Conservation (phyloP, 1,284 basidiomycete species). For the Tilletia indica region DNA sequence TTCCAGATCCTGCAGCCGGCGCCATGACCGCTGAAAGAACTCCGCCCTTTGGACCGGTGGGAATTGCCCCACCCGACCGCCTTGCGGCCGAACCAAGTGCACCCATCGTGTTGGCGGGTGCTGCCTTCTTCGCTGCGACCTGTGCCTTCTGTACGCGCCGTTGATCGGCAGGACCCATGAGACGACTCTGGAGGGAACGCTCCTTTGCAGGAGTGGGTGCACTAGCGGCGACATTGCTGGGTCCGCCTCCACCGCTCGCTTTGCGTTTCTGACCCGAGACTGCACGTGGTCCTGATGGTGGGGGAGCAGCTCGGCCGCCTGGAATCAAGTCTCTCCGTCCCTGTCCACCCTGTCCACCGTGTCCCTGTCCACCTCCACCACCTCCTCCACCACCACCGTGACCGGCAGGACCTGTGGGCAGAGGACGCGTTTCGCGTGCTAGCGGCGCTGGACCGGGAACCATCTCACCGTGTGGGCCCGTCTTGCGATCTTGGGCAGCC, state of each 20-base stretch:
- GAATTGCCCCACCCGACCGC: neutral
- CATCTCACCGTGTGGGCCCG: conserved; percentile 11
- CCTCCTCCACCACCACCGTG: neutral
- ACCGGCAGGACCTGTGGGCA: neutral
- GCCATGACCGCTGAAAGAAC: neutral
- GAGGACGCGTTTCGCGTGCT: neutral
- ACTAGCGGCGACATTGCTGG: conserved; percentile 8
- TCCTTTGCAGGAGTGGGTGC: neutral
- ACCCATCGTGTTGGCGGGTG: neutral
- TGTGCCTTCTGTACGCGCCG: neutral
- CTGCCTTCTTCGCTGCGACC: neutral
- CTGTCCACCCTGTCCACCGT: neutral
- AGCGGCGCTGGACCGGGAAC: conserved; percentile 1
- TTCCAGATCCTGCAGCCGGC: neutral
- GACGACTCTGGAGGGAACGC: conserved; percentile 13
- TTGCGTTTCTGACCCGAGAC: conserved; percentile 16
- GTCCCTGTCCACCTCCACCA: neutral
- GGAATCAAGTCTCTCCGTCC: neutral
- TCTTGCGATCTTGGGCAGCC: conserved; percentile 18
- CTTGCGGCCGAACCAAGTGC: neutral
- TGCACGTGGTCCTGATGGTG: neutral
- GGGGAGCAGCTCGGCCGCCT: neutral
- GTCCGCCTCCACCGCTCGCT: neutral
- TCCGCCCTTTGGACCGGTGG: neutral
- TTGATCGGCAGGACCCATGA: conserved; percentile 9